Evolutionary conservation across 768 basidiomycete genomes (phyloP).

Genomic region (Phylloporus rhodoxanthus): DNA sequence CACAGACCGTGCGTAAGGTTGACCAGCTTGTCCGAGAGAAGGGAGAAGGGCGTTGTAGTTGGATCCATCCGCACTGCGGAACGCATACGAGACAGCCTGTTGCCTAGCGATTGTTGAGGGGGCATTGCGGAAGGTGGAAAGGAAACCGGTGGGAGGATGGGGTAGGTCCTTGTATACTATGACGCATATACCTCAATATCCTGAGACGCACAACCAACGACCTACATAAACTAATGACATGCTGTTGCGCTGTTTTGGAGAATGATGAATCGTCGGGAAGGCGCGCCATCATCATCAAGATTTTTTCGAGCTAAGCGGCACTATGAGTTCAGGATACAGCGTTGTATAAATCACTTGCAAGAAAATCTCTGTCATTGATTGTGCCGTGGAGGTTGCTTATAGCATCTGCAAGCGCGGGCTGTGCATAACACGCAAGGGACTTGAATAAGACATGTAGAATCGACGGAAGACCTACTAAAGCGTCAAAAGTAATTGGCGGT

Average conservation of each 20-base stretch:
- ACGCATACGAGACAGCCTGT: slow-evolving; percentile 41
- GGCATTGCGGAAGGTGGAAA: slow-evolving; percentile 24
- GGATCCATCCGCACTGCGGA: slow-evolving; percentile 55
- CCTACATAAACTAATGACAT: slow-evolving; percentile 54
- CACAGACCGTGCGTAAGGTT: slow-evolving; percentile 66
- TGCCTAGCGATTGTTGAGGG: neutral
- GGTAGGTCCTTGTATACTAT: slow-evolving; percentile 76
- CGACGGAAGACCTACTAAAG: slow-evolving; percentile 23
- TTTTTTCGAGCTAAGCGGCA: slow-evolving; percentile 54
- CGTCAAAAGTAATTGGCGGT: slow-evolving; percentile 16
- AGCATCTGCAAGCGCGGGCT: slow-evolving; percentile 50
- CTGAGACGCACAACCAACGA: slow-evolving; percentile 5
- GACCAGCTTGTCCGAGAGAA: slow-evolving; percentile 50
- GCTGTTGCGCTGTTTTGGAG: slow-evolving; percentile 39
- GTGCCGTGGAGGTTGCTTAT: slow-evolving; percentile 37
- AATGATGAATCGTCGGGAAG: slow-evolving; percentile 30
- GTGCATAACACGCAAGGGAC: neutral
- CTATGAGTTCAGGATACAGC: slow-evolving; percentile 2
- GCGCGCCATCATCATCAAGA: slow-evolving; percentile 55
- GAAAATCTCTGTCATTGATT: slow-evolving; percentile 54
- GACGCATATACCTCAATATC: neutral
- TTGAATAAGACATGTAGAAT: neutral
- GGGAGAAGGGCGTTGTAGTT: slow-evolving; percentile 54
- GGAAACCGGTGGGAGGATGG: slow-evolving; percentile 59
- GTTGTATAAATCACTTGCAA: slow-evolving; percentile 37